Percentiles rank a stretch among this genome's conserved stretches.
phyloP scores from a whole-genome alignment of 108 stramenopile genomes.

The Cyclotella cryptica region DNA sequence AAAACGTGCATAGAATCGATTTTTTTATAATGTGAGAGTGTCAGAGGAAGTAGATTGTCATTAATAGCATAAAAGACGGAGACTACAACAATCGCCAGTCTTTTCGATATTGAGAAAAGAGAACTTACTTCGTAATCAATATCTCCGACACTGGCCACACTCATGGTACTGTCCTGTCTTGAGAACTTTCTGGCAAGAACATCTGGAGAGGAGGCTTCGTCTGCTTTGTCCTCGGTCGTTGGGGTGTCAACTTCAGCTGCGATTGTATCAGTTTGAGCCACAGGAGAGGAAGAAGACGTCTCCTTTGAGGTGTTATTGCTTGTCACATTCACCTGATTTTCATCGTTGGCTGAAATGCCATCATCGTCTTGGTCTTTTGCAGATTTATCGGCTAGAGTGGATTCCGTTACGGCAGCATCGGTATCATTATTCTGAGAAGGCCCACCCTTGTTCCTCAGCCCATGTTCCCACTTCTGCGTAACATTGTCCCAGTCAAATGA shows the following conservation, averaged over 20 bases:
- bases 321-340: neutral
- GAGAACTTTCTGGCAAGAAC: neutral
- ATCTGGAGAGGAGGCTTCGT: neutral
- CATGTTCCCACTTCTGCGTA: constrained; percentile 10
- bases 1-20: neutral
- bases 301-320: neutral
- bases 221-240: neutral
- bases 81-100: too few species aligned
- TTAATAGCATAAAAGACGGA: too few species aligned
- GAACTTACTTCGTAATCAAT: constrained; percentile 12
- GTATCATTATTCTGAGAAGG: neutral
- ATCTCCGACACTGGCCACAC: constrained; percentile 6
- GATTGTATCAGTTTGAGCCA: neutral
- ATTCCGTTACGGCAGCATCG: neutral
- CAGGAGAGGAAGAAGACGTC: neutral
- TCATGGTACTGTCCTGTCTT: constrained; percentile 4
- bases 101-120: neutral
- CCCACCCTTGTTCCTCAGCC: neutral
- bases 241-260: neutral
- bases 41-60: too few species aligned
- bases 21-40: too few species aligned
- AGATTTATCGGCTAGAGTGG: neutral
- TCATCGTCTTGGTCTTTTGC: neutral
- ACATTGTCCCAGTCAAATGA: neutral
- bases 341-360: too few species aligned